phyloP scores from a whole-genome alignment of 73 alveolate species.

The Symbiodinium pilosum region DNA sequence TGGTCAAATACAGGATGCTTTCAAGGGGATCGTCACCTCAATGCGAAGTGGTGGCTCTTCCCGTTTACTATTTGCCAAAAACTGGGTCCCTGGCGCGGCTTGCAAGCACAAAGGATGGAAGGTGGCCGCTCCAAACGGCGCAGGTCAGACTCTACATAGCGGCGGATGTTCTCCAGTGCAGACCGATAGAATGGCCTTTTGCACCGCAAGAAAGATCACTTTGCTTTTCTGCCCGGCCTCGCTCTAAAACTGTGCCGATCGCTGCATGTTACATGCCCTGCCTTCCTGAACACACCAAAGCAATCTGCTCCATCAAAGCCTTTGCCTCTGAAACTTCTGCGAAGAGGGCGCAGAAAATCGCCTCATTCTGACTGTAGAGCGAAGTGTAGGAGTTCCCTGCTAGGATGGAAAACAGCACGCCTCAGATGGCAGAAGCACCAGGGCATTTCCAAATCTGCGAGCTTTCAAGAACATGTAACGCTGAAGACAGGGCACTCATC shows the following conservation, averaged over 20 bases:
- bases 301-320: slow-evolving; percentile 93
- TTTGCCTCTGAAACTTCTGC: slow-evolving; percentile 93
- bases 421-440: too few species aligned
- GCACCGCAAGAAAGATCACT: not conserved
- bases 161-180: slow-evolving; percentile 63
- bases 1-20: slow-evolving; percentile 79
- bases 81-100: slow-evolving; percentile 41
- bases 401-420: slow-evolving; percentile 83
- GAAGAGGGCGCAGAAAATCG: slow-evolving; percentile 66
- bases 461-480: too few species aligned
- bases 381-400: slow-evolving; percentile 80
- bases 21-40: slow-evolving; percentile 4
- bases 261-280: not conserved
- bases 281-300: slow-evolving; percentile 81
- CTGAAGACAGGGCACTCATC: slow-evolving; percentile 48
- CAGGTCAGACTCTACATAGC: slow-evolving; percentile 36
- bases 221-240: not conserved
- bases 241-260: too few species aligned
- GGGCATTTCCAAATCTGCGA: too few species aligned
- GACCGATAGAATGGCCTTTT: slow-evolving; percentile 88
- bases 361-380: slow-evolving; percentile 23
- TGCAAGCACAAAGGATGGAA: slow-evolving; percentile 61
- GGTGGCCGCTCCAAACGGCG: slow-evolving; percentile 72
- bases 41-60: not conserved
- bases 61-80: not conserved